phyloP scores from a whole-genome alignment of 2,329 filamentous ascomycete genomes.

The Lasiodiplodia citricola region DNA sequence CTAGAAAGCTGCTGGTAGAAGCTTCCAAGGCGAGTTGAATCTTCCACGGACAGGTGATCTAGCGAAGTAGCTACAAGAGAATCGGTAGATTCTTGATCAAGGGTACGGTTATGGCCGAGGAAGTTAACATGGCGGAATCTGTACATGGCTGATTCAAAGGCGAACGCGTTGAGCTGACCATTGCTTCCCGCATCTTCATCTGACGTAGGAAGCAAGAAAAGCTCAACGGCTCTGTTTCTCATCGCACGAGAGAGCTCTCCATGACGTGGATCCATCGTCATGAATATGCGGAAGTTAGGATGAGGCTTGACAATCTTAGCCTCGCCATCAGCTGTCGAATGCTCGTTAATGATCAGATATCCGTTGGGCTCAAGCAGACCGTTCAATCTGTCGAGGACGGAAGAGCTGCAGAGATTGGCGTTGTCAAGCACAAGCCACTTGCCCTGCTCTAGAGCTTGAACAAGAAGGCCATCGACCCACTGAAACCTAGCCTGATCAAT shows the following conservation, averaged over 20 bases:
- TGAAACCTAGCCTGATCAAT: slow-evolving; percentile 84
- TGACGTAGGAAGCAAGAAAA: slow-evolving; percentile 65
- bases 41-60: slow-evolving; percentile 44
- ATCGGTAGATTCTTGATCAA: slow-evolving; percentile 16
- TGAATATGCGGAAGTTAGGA: slow-evolving; percentile 85
- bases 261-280: slow-evolving; percentile 90
- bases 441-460: slow-evolving; percentile 83
- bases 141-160: slow-evolving; percentile 46
- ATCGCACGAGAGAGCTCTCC: slow-evolving; percentile 95
- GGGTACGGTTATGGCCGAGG: slow-evolving; percentile 23
- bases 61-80: slow-evolving; percentile 34
- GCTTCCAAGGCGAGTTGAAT: slow-evolving; percentile 35
- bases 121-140: slow-evolving; percentile 42
- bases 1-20: slow-evolving; percentile 39
- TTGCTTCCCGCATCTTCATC: slow-evolving; percentile 29
- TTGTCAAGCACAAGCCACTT: slow-evolving; percentile 96
- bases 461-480: slow-evolving; percentile 92
- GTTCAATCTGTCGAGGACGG: slow-evolving; percentile 91
- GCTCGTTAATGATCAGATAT: slow-evolving; percentile 88
- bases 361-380: slow-evolving; percentile 92
- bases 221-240: slow-evolving; percentile 92
- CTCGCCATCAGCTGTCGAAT: slow-evolving; percentile 80
- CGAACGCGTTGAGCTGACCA: slow-evolving; percentile 32
- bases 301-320: slow-evolving; percentile 82
- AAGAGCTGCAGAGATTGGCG: slow-evolving; percentile 94